Base-by-base conservation (phyloP, 1,284 basidiomycete species). In the Moniliophthora roreri region DNA sequence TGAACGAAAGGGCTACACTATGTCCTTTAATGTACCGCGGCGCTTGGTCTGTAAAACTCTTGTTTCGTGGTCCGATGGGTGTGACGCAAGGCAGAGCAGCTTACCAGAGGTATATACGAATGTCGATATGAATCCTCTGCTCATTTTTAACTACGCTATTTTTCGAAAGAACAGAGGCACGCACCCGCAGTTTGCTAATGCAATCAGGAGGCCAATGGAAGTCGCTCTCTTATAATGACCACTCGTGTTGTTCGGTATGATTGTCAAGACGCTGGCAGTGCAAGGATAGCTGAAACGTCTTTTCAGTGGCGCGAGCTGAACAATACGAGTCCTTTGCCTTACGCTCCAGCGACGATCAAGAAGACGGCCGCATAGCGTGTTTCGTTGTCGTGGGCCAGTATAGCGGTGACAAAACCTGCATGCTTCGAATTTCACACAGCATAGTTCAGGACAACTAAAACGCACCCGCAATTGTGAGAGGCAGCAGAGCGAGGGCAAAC, bases 201-300 rank as follows among this genome's bases (percentile, higher is more conserved):
- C 80, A 2, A 82, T 65, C 56, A 82, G 81, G 5, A 83, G 62
- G 2, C 73, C 81, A 8, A 78, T 79, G 1, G 81, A 76, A 0
- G 82, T 82, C 1, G 82, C 80, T 52, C 78, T 79, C 68, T 85
- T 85, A 64, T 82, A 84, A 62, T 84, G 81, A 0, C 81, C 82
- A 8, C 76, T 73, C 51, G 71, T 77, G 59, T 85, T 85, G 60
- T 84, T 84, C 4, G 82, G 80, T 4, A 84, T 66, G 50, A 84
- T 82, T 0, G 81, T 80, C 40, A 84, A 62, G 42, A 84, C 80
- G 54, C 78, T 78, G 8, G 81, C 81, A 28, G 69, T 77, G 42
- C 76, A 78, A 18, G 81, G 79, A 61, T 81, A 81, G 23, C 81
- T 79, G 55, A 44, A 51, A 50, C 3, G 24, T n/a, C 38, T 5